Conservation (phyloP, 148 eudicot genomes). For the Nepenthes mirabilis region DNA sequence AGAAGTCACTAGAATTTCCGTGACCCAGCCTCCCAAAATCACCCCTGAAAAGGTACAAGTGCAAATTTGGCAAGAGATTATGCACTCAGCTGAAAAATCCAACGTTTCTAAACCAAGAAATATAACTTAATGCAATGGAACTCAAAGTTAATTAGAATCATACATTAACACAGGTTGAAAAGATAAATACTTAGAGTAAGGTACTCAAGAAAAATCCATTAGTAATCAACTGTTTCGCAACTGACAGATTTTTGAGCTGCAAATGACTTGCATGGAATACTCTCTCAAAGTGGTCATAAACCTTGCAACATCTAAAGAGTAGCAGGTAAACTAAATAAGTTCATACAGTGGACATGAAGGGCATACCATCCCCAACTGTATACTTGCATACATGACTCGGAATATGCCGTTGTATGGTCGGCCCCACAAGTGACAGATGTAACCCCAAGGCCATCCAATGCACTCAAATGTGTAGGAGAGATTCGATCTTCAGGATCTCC, state of each 20-base stretch:
- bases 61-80: background rate
- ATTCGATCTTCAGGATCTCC: slow-evolving; percentile 95
- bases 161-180: no score
- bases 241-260: no score
- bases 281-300: background rate
- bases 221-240: no score
- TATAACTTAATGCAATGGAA: no score
- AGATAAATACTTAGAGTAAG: no score
- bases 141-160: background rate
- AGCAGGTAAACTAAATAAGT: background rate
- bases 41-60: slow-evolving; percentile 43
- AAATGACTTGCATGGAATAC: no score
- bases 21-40: slow-evolving; percentile 99
- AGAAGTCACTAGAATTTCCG: slow-evolving; percentile 90
- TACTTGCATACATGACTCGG: slow-evolving; percentile 53
- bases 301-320: background rate
- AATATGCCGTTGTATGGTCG: slow-evolving; percentile 85
- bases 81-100: background rate
- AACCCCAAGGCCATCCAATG: slow-evolving; percentile 67
- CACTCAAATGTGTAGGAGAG: slow-evolving; percentile 73
- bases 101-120: background rate
- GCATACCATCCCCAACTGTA: slow-evolving; percentile 99
- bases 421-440: slow-evolving; percentile 84
- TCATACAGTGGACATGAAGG: background rate
- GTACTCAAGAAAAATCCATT: no score